phyloP scores from a whole-genome alignment of 2,329 filamentous ascomycete genomes.

The Fusarium compactum region DNA sequence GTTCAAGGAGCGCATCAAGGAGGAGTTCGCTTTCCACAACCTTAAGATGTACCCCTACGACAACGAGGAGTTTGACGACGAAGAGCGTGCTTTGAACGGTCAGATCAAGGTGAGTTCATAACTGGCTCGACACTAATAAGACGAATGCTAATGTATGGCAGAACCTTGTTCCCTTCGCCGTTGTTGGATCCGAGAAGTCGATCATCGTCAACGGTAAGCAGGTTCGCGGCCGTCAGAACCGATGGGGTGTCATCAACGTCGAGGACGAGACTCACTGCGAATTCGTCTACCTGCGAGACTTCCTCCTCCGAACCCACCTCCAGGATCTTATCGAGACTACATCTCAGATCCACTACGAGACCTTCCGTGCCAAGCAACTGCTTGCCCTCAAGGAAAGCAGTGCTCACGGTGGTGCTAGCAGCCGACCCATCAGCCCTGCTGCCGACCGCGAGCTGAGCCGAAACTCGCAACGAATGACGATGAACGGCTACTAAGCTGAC shows the following conservation, averaged over 20 bases:
- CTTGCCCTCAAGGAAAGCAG: constrained; percentile 98
- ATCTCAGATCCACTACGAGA: constrained; percentile 99
- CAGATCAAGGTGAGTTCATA: constrained; percentile 86
- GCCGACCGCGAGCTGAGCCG: constrained; percentile 97
- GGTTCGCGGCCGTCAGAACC: constrained; percentile 97
- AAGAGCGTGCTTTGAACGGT: constrained; percentile 92
- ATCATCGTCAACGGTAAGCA: constrained; percentile 98
- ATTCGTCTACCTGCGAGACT: constrained; percentile 98
- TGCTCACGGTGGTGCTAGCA: constrained; percentile 81
- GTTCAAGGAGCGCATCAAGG: constrained; percentile 99
- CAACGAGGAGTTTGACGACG: constrained; percentile 97
- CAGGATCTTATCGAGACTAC: constrained; percentile 99
- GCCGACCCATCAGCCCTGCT: constrained; percentile 90
- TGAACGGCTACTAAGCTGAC: constrained; percentile 91
- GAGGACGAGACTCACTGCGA: constrained; percentile 99
- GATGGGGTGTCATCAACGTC: constrained; percentile 99
- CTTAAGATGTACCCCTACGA: constrained; percentile 99
- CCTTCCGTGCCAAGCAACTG: constrained; percentile 99
- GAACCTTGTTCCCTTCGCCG: constrained; percentile 96
- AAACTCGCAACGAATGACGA: constrained; percentile 95
- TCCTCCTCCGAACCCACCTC: constrained; percentile 96
- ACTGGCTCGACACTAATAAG: neutral
- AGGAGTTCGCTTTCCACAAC: constrained; percentile 99
- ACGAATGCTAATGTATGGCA: constrained; percentile 59
- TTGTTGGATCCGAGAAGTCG: constrained; percentile 97